Evolutionary conservation across 192 early-diverging fungal genomes (phyloP), one percentile per base, ranked within the genome.

Genomic region (Coemansia sp.): DNA sequence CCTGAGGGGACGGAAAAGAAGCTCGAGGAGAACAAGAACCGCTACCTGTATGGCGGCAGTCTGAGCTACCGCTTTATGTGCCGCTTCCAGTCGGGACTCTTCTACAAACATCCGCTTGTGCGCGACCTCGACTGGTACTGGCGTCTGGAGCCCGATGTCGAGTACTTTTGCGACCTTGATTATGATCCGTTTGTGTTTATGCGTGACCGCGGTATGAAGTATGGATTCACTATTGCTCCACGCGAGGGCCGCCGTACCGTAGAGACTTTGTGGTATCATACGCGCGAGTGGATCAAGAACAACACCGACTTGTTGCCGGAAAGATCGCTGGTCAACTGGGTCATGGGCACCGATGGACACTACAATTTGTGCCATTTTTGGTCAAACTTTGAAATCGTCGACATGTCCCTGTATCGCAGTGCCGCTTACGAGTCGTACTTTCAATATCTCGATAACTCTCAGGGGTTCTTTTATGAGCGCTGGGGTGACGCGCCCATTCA

Each of bases 301-400:
- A 74, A 88, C 61, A 63, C 69, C 61, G 62, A 75, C 32, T 68
- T 70, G 62, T 65, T 76, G 8, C 64, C 75, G 38, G 48, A 67
- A 19, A 46, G 56, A 59, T 84, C 45, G 29, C 75, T 85, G 27
- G 65, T 78, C 41, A 64, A 71, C 53, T 88, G 82, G 83, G 66
- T 88, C 15, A 85, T 77, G 46, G 78, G 87, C 72, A 77, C 87
- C 45, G 76, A 85, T 46, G 86, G 84, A 55, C 71, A 67, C 64
- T 91, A 91, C 76, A 90, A 91, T 76, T 55, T 73, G 53, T 92
- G 91, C 65, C 89, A 92, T 70, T 92, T 91, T 56, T 92, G 91
- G 91, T 86, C 84, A 67, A 92, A 92, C 68, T 92, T 92, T 80
- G 91, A 91, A 69, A 91, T 91, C 45, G 89, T 82, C 15, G 76